Conservation (phyloP, 2,329 filamentous ascomycete species). For the Fonsecaea pedrosoi region DNA sequence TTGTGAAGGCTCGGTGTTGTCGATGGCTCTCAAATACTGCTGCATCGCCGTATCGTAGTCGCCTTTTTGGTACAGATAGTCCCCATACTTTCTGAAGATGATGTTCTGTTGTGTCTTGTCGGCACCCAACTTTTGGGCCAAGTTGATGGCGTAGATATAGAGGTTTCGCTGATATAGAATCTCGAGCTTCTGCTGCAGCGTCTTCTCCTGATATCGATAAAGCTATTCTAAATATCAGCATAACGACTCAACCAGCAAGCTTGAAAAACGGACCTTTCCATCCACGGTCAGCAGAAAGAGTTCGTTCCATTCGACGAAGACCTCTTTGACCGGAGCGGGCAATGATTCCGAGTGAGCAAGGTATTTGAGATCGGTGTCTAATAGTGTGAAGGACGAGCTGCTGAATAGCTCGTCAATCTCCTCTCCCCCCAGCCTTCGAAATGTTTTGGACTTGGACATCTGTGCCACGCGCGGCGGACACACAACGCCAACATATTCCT, state of each 20-base stretch:
- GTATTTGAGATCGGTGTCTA: constrained; percentile 91
- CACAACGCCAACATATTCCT: constrained; percentile 85
- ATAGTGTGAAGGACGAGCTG: constrained; percentile 83
- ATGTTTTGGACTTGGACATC: constrained; percentile 62
- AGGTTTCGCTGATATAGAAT: constrained; percentile 93
- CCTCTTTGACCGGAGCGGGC: constrained; percentile 75
- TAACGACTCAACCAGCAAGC: background rate
- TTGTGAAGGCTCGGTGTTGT: constrained; percentile 93
- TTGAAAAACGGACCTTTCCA: constrained; percentile 71
- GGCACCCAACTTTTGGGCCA: constrained; percentile 87
- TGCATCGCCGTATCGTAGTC: constrained; percentile 99
- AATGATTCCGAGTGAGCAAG: constrained; percentile 88
- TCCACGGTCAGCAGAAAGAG: constrained; percentile 89
- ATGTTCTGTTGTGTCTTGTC: constrained; percentile 82
- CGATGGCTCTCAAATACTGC: constrained; percentile 94
- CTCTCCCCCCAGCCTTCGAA: constrained; percentile 75
- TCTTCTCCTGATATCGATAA: constrained; percentile 87
- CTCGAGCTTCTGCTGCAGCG: constrained; percentile 86
- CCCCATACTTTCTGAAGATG: constrained; percentile 92
- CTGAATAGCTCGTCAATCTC: constrained; percentile 81
- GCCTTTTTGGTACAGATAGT: constrained; percentile 91
- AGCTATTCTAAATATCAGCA: constrained; percentile 61
- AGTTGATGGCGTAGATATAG: constrained; percentile 86
- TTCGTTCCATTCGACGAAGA: constrained; percentile 90
- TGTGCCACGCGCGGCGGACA: constrained; percentile 73